Evolutionary conservation across 2,329 filamentous ascomycete species (phyloP).

Genomic region (Lecanicillium sp.): DNA sequence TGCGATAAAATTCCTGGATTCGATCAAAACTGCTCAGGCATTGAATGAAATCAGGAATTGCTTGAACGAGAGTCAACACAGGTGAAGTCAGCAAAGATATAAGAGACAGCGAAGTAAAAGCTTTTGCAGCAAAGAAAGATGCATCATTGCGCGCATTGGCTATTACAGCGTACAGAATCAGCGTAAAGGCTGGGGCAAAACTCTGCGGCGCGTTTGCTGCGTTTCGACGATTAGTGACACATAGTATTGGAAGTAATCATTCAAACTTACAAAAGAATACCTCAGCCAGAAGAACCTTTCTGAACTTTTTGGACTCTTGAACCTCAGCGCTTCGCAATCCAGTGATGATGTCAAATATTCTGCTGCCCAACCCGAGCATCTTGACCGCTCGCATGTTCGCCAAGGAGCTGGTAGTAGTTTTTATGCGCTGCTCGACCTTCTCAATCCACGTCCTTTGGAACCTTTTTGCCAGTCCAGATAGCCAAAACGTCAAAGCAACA

Average conservation of each 20-base stretch:
- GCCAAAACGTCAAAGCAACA: constrained; percentile 16
- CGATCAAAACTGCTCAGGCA: constrained; percentile 16
- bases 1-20: constrained; percentile 12
- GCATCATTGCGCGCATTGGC: constrained; percentile 8
- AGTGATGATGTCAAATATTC: constrained; percentile 13
- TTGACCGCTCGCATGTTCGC: constrained; percentile 22
- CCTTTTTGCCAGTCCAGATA: constrained; percentile 10
- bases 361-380: constrained; percentile 19
- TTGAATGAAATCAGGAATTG: background rate
- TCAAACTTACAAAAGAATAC: constrained; percentile 4
- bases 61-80: constrained; percentile 8
- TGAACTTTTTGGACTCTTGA: constrained; percentile 12
- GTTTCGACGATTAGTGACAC: no score
- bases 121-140: constrained; percentile 9
- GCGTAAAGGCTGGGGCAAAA: constrained; percentile 10
- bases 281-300: constrained; percentile 12
- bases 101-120: constrained; percentile 18
- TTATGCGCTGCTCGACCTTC: constrained; percentile 19
- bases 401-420: constrained; percentile 18
- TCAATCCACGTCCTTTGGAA: constrained; percentile 18
- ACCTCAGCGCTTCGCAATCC: constrained; percentile 14
- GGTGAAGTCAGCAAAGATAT: constrained; percentile 14
- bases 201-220: constrained; percentile 9
- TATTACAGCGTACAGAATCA: background rate
- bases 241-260: no score